Base-by-base conservation (phyloP, 2,329 filamentous ascomycete species). In the Fusarium dlaminii region DNA sequence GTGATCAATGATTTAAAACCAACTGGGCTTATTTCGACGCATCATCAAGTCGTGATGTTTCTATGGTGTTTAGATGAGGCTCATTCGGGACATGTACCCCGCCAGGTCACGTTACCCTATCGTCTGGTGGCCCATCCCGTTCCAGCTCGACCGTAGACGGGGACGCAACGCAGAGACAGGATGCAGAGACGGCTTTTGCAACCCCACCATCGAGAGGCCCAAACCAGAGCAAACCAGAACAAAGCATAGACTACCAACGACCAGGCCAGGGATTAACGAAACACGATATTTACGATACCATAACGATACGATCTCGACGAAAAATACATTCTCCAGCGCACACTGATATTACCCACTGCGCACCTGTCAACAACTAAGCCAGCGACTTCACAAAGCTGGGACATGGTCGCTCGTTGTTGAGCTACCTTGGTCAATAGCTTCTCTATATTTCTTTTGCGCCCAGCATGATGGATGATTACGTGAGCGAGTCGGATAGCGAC, bases 401-500 rank as follows among this genome's bases (percentile, higher is more conserved):
- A 76, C 40, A 80, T 80, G 79, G 74, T 80, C 73, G 74, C 76
- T 79, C 75, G 73, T 72, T 59, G 65, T 63, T 78, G 73, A 79
- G 75, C 70, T 66, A 49, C 67, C 66, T 63, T 34, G 58, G 62
- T 66, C 73, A 72, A 71, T 70, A 63, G 57, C 34, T 43, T 67
- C 60, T 34, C 56, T 54, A 61, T 55, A 59, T 59, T 37, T 63
- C 51, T 29, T 62, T 43, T 46, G 68, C 55, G 66, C 63, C 74
- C 64, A 73, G 61, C 72, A 86, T 82, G 79, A 98, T 98, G 96
- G 96, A 98, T 82, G 96, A 98, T 85, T 98, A 96, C 84, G 95
- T 94, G 76, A 98, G 95, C 81, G 96, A 99, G 84, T 97, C 95
- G 18, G 96, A 99, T 82, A 98, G 95, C 84, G 96, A 99, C 86